These are phyloP conservation scores for Phlegmacium glaucopus DNA, from an alignment of 768 basidiomycete species.

Conservation along the genomic window DNA sequence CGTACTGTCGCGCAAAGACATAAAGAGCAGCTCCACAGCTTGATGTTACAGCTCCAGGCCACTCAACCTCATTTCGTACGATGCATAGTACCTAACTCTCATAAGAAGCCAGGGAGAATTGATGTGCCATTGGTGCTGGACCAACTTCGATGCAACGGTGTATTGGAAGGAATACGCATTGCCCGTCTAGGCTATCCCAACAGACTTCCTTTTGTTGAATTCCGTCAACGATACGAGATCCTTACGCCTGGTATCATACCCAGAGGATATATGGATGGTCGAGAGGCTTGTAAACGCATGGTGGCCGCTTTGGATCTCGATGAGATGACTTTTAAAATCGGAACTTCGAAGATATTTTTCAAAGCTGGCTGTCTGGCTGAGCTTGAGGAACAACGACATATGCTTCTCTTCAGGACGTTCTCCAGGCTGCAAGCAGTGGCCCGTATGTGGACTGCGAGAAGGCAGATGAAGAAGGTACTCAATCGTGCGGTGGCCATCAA, in stretches of 20 bases:
- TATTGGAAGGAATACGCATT: slow-evolving; percentile 97
- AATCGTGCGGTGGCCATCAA: slow-evolving; percentile 89
- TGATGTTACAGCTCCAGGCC: slow-evolving; percentile 87
- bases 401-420: slow-evolving; percentile 85
- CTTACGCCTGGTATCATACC: slow-evolving; percentile 93
- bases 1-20: slow-evolving; percentile 94
- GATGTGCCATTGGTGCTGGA: slow-evolving; percentile 95
- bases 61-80: slow-evolving; percentile 98
- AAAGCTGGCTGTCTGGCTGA: slow-evolving; percentile 97
- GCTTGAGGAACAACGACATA: slow-evolving; percentile 89
- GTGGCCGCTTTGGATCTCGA: slow-evolving; percentile 88
- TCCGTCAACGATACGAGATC: slow-evolving; percentile 94
- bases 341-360: slow-evolving; percentile 98
- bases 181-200: slow-evolving; percentile 97
- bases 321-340: slow-evolving; percentile 80
- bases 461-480: slow-evolving; percentile 92
- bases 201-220: slow-evolving; percentile 93
- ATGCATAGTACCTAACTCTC: slow-evolving; percentile 93
- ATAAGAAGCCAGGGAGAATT: slow-evolving; percentile 88
- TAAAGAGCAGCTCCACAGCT: slow-evolving; percentile 88
- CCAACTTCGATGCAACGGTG: slow-evolving; percentile 97
- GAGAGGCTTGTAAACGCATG: slow-evolving; percentile 91
- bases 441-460: slow-evolving; percentile 79
- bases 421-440: slow-evolving; percentile 83
- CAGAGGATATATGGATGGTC: slow-evolving; percentile 95